Evolutionary conservation across 306 rosid species (phyloP), one percentile per base, ranked within the genome.

Genomic region (Alnus rubra): DNA sequence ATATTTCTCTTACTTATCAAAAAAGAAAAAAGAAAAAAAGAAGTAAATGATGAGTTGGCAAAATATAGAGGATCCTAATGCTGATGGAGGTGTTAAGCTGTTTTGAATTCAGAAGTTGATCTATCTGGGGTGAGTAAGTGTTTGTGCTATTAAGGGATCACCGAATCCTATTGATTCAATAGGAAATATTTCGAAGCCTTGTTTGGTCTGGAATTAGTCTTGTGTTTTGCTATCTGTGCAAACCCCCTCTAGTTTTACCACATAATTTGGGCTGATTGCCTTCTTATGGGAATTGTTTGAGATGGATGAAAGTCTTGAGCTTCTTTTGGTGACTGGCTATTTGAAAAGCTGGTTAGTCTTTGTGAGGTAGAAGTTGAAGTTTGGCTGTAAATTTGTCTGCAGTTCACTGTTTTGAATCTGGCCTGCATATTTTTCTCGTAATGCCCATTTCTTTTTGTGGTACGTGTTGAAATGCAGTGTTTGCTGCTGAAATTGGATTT

Each of bases 401-500:
- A n/a, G 6, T 68, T 68, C 31, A 42, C 6, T 68, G 31, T 1
- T 68, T 19, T 8, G 50, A 13, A 18, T 37, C 48, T 7, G 13
- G 23, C 28, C 49, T 16, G 49, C 48, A 7, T 67, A 42, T 16
- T 16, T 18, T 39, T 68, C 15, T 68, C 14, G 44, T n/a, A 18
- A 68, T 42, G 49, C 5, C 14, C 6, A 11, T 68, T 63, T 68
- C 49, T 4, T 18, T 18, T 10, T 4, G 3, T 42, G 45, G 45
- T 42, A 44, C 31, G 8, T 68, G 31, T 68, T n/a, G 51, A 64
- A 15, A 42, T 15, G 55, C 53, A 12, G 15, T 76, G 70, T 55
- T 47, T 49, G 76, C 79, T 88, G 76, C 79, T 88, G 76, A 89
- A 78, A n/a, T 53, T 78, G 52, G 7, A 8, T 76, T 62, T 56